Evolutionary conservation across 2,329 filamentous ascomycete species (phyloP), one percentile per base, ranked within the genome.

Genomic region (Claviceps spartinae): DNA sequence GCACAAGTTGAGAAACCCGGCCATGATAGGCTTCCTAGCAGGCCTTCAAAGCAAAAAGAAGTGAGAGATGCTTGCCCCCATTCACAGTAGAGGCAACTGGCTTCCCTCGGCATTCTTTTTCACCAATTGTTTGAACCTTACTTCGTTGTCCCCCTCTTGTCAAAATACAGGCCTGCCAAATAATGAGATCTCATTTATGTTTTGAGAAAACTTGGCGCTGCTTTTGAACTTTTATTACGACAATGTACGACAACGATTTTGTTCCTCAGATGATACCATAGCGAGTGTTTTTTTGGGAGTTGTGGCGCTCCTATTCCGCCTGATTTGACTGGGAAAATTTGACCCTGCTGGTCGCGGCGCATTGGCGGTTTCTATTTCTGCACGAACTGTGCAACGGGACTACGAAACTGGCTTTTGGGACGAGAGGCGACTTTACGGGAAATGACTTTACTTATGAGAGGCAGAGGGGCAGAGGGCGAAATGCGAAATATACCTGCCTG

Each of bases 41-140:
- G 59, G 57, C 38, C 56, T 54, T 24, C 56, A 55, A 18, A 18
- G 49, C 16, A 61, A 60, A 49, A 61, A 59, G 53, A 60, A 58
- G 58, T 60, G 51, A 58, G 58, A 30, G 16, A 13, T n/a, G 37
- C 13, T 30, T 30, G 18, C 46, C 30, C 26, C 11, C 16, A 43
- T n/a, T 4, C n/a, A 34, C 26, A 30, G 18, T 18, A 51, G 22
- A 46, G 20, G 41, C 47, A 3, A 34, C n/a, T 38, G 47, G 40
- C n/a, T 44, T 44, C n/a, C 8, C 30, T 34, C 9, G 4, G 30
- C 11, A 34, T 34, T 34, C 26, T 16, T 47, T 4, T 20, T 16
- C 18, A n/a, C 40, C 20, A 4, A 9, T 24, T 22, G 11, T 50
- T 48, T 37, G 22, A 13, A 24, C 16, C 9, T 14, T 47, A 18